Percentiles rank a stretch among this genome's conserved stretches.
phyloP scores from a whole-genome alignment of 2,329 filamentous ascomycete species.

The Pseudogymnoascus sp. region DNA sequence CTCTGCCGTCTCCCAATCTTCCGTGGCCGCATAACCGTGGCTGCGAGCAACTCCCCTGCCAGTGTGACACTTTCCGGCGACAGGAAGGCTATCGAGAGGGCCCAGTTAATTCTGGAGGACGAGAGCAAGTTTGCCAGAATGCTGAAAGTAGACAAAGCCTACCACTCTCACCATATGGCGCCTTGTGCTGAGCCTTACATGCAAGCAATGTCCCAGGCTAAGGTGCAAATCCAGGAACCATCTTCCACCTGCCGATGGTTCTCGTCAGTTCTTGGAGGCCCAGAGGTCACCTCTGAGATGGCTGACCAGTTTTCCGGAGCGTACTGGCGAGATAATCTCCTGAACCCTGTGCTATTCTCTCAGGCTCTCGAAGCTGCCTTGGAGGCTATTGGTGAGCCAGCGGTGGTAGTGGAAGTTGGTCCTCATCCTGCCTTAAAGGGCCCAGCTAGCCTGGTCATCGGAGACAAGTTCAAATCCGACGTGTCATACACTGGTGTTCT shows the following conservation, averaged over 20 bases:
- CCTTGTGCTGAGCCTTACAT: constrained; percentile 17
- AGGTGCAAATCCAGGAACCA: constrained; percentile 6
- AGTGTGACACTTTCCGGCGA: constrained; percentile 22
- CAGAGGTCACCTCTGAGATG: background rate
- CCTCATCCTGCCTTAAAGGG: constrained; percentile 30
- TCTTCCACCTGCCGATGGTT: constrained; percentile 1
- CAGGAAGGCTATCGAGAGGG: constrained; percentile 11
- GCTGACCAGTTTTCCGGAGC: constrained; percentile 20
- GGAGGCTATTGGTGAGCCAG: constrained; percentile 12
- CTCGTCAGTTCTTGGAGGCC: constrained; percentile 13
- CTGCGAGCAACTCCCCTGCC: constrained; percentile 25
- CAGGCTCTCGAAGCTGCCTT: constrained; percentile 26
- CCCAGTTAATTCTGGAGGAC: constrained; percentile 10
- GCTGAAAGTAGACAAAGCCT: constrained; percentile 20
- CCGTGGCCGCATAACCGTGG: constrained; percentile 22
- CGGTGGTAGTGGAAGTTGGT: constrained; percentile 18
- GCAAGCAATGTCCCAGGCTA: constrained; percentile 11
- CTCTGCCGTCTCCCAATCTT: background rate
- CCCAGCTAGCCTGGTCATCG: constrained; percentile 24
- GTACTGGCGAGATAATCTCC: constrained; percentile 39
- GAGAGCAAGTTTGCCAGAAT: constrained; percentile 16
- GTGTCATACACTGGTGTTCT: constrained; percentile 16
- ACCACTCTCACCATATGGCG: constrained; percentile 29
- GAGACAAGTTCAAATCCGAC: constrained; percentile 5
- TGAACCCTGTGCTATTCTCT: constrained; percentile 33